Conservation (phyloP, 1,284 basidiomycete species). For the Tylopilus orsonianus region DNA sequence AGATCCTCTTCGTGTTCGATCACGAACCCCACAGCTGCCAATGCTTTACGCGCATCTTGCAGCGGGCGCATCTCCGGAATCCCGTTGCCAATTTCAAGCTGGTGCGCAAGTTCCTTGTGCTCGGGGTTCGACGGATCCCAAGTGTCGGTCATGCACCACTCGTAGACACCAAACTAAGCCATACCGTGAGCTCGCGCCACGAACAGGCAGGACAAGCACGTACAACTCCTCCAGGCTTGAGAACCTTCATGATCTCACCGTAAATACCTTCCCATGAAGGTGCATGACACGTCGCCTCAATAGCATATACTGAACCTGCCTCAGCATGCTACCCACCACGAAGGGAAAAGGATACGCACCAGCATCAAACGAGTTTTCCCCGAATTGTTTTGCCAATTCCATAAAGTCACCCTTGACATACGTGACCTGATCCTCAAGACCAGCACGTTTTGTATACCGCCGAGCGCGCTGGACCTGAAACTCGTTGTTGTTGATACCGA, state of each 20-base stretch:
- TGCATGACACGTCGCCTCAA: constrained; percentile 97
- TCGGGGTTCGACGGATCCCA: constrained; percentile 88
- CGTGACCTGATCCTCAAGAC: constrained; percentile 74
- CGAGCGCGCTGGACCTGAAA: constrained; percentile 90
- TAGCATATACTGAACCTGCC: constrained; percentile 75
- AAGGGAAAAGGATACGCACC: constrained; percentile 46
- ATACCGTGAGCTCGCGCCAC: constrained; percentile 1
- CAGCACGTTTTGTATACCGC: constrained; percentile 81
- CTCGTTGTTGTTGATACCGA: constrained; percentile 96
- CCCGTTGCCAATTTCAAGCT: constrained; percentile 91
- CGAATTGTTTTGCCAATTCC: constrained; percentile 91
- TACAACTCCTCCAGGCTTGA: constrained; percentile 96
- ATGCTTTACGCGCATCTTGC: constrained; percentile 70
- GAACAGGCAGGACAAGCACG: constrained; percentile 36
- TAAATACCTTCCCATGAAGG: constrained; percentile 97
- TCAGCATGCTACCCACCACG: not conserved
- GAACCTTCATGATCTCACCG: constrained; percentile 88
- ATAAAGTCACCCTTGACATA: constrained; percentile 96
- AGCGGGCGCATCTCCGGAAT: constrained; percentile 97
- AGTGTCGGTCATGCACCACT: constrained; percentile 97
- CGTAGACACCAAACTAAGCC: constrained; percentile 90
- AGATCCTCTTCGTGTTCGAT: constrained; percentile 94
- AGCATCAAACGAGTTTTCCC: constrained; percentile 93
- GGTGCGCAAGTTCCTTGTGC: constrained; percentile 92
- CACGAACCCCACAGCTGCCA: constrained; percentile 85